A percentile compares a stretch with the other conserved stretches of the same genome.
Conservation (phyloP, 768 basidiomycete species). For the Flagelloscypha sp. region DNA sequence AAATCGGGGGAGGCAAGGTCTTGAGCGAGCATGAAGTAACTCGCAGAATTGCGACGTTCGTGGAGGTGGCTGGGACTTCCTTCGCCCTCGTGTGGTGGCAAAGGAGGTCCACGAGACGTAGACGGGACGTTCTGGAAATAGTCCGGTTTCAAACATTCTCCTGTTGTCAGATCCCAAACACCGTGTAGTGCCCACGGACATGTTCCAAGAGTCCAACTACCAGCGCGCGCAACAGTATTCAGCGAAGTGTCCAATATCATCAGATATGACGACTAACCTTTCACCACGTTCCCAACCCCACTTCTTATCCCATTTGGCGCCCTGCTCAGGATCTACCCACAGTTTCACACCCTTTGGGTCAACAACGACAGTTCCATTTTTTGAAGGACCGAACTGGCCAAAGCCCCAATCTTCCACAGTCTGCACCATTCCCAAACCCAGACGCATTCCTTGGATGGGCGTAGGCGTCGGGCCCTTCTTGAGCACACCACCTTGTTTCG, state of each 20-base stretch:
- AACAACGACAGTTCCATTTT: conserved; percentile 66
- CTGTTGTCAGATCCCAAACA: conserved; percentile 76
- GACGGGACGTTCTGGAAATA: conserved; percentile 59
- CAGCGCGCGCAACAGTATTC: too few relatives aligned
- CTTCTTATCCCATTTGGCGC: too few relatives aligned
- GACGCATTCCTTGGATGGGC: conserved; percentile 70
- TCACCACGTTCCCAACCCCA: too few relatives aligned
- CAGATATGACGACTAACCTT: too few relatives aligned
- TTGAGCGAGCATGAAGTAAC: too few relatives aligned
- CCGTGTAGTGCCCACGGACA: conserved; percentile 86
- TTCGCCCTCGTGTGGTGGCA: too few relatives aligned
- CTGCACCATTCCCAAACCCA: conserved; percentile 84
- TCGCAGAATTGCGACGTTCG: too few relatives aligned
- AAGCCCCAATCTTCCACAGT: conserved; percentile 81
- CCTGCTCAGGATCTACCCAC: conserved; percentile 68
- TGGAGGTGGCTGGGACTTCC: neutral
- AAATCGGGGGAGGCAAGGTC: conserved; percentile 34
- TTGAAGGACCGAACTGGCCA: conserved; percentile 66
- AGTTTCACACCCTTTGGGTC: conserved; percentile 76
- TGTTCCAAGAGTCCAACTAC: conserved; percentile 67
- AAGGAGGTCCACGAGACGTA: conserved; percentile 4
- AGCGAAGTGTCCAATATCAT: too few relatives aligned
- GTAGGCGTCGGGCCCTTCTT: conserved; percentile 87
- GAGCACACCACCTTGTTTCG: conserved; percentile 58
- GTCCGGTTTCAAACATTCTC: conserved; percentile 56